Evolutionary conservation across 208 protist species (phyloP), one percentile per base, ranked within the genome.

Genomic region (Herpetomonas tarakana): DNA sequence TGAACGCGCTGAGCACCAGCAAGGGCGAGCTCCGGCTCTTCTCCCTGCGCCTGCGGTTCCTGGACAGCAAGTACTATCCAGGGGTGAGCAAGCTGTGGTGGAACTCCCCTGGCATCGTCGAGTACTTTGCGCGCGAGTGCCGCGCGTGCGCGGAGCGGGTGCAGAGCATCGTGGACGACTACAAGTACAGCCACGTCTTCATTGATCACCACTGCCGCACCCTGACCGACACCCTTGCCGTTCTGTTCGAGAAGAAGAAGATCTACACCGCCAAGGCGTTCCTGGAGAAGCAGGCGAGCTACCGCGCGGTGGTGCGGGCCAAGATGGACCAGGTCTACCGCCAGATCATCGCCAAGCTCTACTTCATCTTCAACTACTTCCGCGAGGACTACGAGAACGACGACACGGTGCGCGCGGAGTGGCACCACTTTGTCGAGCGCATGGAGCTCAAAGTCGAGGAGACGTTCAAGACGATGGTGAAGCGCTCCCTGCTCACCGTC

Each of bases 61-160:
- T 99, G 46, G 92, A 99, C 69, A 78, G 80, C 19, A 93, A 96
- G 62, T 97, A 96, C 66, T 65, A 68, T 49, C 91, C 93, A 3
- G 98, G 97, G 26, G 70, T 99, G 25, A 92, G 72, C 49, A 97
- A 97, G 74, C 72, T 98, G 26, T 93, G 83, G 66, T 99, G 98
- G 97, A 90, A 83, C 59, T 94, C 91, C 29, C 91, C 96, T 61
- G 93, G 86, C 55, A 92, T 98, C 62, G 86, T 98, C 14, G 93
- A 98, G 65, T 97, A 97, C 74, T 98, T 98, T 76, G 91, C 98
- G 61, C 74, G 81, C 12, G 93, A 98, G 68, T 98, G 93, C 75
- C 85, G 89, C 58, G 71, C 88, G 63, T 80, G 94, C 60, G 79
- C 86, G 24, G 78, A 83, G 22, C 71, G 91, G 45, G 75, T 98